Base-by-base conservation (phyloP, 129 eudicot genomes). In the Lactuca sativa region DNA sequence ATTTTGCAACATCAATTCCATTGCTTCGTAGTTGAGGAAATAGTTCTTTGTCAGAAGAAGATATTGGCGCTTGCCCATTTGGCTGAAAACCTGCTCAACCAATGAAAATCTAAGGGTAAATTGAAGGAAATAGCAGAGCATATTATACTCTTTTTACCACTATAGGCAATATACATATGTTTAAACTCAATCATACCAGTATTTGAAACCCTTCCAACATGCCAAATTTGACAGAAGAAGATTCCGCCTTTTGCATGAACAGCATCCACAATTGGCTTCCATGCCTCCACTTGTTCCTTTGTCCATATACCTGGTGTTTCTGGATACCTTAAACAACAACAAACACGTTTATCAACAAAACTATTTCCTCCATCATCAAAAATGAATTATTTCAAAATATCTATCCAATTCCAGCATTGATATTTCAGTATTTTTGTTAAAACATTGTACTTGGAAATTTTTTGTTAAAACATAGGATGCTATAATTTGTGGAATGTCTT, bases 241-340 rank as follows among this genome's bases (percentile, higher is more conserved):
- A 74, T 74, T 58, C 83, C 89, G 40, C 86, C 86, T 78, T 78
- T 84, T n/a, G 83, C 81, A 74, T 84, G 89, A 66, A 84, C 86
- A 49, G 82, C 89, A 67, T 74, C 82, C 30, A 79, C 82, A 62
- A 84, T 76, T 4, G 80, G 82, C 69, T 78, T 84, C 89, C 89
- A 84, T 1, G 83, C 86, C 52, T 81, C 81, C 6, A 84, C 81
- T 71, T 84, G 89, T 61, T 84, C 78, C 73, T 78, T 76, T 9
- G 85, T 71, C 81, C 82, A 84, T 47, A 84, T 77, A 6, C 88
- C 88, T 1, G 86, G 89, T 7, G 81, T 77, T 2, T 48, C 64
- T 0, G 77, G 86, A 71, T 77, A 84, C 79, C 89, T 84, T 66
- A 14, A 76, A 64, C 13, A 33, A 13, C 9, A n/a, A 15, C 7